Percentiles rank a stretch among this genome's conserved stretches.
phyloP scores from a whole-genome alignment of 306 rosid genomes.

The Pterocarpus macrocarpus region DNA sequence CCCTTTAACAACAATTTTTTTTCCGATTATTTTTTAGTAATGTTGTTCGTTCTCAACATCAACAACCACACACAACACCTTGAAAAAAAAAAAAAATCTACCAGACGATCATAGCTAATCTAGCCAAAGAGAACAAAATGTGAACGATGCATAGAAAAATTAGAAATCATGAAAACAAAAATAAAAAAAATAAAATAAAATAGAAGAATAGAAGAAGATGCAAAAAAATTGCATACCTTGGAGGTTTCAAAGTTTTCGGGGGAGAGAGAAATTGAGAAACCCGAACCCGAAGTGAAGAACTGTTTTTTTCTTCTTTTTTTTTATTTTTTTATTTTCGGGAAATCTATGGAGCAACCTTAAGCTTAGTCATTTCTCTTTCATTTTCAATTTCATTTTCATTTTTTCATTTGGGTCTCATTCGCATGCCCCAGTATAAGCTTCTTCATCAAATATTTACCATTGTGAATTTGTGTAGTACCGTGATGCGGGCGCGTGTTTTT shows the following conservation, averaged over 20 bases:
- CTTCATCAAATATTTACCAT: background rate
- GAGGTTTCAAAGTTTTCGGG: background rate
- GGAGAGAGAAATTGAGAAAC: background rate
- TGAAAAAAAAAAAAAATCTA: background rate
- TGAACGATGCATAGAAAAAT: background rate
- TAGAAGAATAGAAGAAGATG: background rate
- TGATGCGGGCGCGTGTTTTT: background rate
- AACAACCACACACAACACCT: background rate
- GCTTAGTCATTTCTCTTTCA: background rate
- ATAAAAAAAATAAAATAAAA: background rate
- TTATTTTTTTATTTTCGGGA: background rate
- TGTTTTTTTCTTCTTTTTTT: background rate
- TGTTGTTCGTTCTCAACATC: slow-evolving; percentile 1
- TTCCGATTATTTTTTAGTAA: background rate
- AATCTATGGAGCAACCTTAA: background rate
- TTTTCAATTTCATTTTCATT: background rate
- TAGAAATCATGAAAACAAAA: too few species aligned
- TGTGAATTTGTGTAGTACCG: background rate
- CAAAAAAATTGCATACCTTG: background rate
- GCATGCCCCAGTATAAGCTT: background rate
- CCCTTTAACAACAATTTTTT: background rate
- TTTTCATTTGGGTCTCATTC: background rate
- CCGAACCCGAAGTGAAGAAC: background rate
- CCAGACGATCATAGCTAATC: background rate
- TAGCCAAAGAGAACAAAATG: background rate